Percentiles rank a stretch among this genome's conserved stretches.
Evolutionary conservation across 805 yeast genomes (phyloP).

Genomic region (Cyberlindnera amylophila): DNA sequence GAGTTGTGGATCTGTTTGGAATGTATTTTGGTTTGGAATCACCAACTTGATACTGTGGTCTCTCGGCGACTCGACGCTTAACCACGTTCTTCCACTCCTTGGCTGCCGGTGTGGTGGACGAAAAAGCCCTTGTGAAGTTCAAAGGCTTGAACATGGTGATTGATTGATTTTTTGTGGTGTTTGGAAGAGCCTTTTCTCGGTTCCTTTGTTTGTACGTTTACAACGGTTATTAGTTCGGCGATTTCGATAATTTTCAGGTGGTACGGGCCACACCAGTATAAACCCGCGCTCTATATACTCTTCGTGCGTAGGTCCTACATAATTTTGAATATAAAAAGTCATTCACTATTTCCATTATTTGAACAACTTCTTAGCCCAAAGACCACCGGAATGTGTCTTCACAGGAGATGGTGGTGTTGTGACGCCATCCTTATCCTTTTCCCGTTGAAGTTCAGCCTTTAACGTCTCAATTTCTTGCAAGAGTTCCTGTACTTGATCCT

Average conservation of each 20-base stretch:
- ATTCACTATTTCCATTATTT: constrained; percentile 6
- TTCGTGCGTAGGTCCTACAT: too few relatives aligned
- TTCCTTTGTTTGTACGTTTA: too few relatives aligned
- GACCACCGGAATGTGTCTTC: constrained; percentile 4
- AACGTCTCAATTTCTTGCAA: constrained; percentile 39
- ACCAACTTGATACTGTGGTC: constrained; percentile 47
- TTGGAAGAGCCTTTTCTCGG: background rate
- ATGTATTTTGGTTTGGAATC: constrained; percentile 46
- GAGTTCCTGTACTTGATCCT: constrained; percentile 45
- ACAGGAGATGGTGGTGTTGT: background rate
- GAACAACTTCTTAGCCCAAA: constrained; percentile 26
- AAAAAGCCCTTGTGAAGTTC: constrained; percentile 20
- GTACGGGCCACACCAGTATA: constrained; percentile 12
- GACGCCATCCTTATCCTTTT: constrained; percentile 2
- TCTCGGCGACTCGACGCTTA: constrained; percentile 41
- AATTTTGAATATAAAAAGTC: background rate
- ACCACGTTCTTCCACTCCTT: constrained; percentile 44
- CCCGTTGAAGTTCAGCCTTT: constrained; percentile 22
- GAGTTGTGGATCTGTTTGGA: constrained; percentile 44
- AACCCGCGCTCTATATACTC: background rate
- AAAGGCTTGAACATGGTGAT: constrained; percentile 15
- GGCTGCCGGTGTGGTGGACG: constrained; percentile 12
- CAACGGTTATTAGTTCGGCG: background rate
- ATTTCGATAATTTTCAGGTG: constrained; percentile 1
- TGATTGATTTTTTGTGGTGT: background rate